Conservation (phyloP, 345 rosid genomes). For the Alliaria petiolata region DNA sequence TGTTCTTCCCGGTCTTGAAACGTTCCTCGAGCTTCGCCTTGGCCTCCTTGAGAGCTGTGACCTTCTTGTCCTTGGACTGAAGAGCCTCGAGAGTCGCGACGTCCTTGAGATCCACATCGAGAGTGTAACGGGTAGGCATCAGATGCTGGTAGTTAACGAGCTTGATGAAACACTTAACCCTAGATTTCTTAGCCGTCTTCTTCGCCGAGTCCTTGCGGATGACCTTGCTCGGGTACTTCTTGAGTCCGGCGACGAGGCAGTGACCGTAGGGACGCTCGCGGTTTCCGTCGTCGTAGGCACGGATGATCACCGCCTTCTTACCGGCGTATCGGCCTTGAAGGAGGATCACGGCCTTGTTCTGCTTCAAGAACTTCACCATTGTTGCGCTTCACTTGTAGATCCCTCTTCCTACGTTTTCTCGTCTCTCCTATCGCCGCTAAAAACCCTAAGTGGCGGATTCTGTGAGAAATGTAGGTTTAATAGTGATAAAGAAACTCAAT, state of each 20-base stretch:
- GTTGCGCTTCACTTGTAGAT: neutral
- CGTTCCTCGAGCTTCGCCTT: constrained; percentile 57
- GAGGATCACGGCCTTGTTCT: constrained; percentile 52
- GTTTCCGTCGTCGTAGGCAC: constrained; percentile 44
- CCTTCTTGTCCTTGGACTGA: constrained; percentile 49
- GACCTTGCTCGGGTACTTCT: constrained; percentile 55
- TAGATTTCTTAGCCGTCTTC: constrained; percentile 59
- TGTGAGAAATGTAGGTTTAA: constrained; percentile 3
- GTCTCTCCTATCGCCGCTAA: constrained; percentile 7
- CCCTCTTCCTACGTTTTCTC: neutral
- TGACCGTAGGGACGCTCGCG: constrained; percentile 53
- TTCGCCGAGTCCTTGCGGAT: constrained; percentile 49
- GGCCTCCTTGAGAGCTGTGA: constrained; percentile 43
- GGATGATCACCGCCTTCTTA: constrained; percentile 48
- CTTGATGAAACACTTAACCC: constrained; percentile 55
- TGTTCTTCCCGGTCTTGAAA: constrained; percentile 60
- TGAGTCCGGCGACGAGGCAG: constrained; percentile 55
- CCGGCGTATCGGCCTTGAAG: constrained; percentile 63
- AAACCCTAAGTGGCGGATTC: constrained; percentile 7
- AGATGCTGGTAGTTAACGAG: constrained; percentile 56
- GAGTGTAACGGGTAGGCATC: constrained; percentile 63
- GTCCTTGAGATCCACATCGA: constrained; percentile 59
- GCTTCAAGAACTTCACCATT: constrained; percentile 37
- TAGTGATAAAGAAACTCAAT: neutral
- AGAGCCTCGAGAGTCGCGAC: constrained; percentile 38